Evolutionary conservation across 345 rosid species (phyloP), one percentile per base, ranked within the genome.

Genomic region (Brassica carinata): DNA sequence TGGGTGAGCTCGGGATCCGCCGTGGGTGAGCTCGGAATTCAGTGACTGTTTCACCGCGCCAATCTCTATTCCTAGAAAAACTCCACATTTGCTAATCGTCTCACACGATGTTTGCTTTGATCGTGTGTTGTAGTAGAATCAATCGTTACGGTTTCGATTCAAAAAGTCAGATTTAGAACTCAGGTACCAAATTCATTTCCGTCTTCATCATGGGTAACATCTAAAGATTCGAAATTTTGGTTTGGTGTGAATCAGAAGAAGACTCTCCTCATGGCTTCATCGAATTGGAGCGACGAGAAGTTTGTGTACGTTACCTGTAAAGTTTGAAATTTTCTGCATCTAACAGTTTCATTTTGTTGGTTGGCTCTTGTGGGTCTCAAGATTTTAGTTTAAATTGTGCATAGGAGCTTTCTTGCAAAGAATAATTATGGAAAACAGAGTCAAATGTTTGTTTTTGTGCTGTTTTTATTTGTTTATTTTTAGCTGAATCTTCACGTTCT

Each of bases 301-400:
- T 90, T 96, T 75, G 97, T 97, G 0, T 92, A 95, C 55, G 96
- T 91, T 63, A 95, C 99, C 2, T 97, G 98, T 94, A 89, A 75
- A 48, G 11, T 6, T 1, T 19, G 26, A 3, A 43, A 10, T 45
- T 71, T 45, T 10, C 19, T 64, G 36, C 38, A 5, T 43, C 51
- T 10, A 43, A 43, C 51, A 43, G 13, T 10, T 10, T 10, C 14
- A 43, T 43, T 43, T 43, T 48, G 17, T 19, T 19, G 17, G 17
- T 48, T 6, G 23, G 23, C 23, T 19, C 23, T 19, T 19, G 23
- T 19, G 23, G 23, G 23, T 19, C 23, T 19, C 23, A 19, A 19
- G 23, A 19, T 19, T 19, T 19, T 19, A 19, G 23, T 19, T 19
- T 19, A 19, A 19, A 19, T 19, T 19, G 23, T 19, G 23, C 23